Base-by-base conservation (phyloP, 352 stramenopile species). In the Globisporangium orthogonon region DNA sequence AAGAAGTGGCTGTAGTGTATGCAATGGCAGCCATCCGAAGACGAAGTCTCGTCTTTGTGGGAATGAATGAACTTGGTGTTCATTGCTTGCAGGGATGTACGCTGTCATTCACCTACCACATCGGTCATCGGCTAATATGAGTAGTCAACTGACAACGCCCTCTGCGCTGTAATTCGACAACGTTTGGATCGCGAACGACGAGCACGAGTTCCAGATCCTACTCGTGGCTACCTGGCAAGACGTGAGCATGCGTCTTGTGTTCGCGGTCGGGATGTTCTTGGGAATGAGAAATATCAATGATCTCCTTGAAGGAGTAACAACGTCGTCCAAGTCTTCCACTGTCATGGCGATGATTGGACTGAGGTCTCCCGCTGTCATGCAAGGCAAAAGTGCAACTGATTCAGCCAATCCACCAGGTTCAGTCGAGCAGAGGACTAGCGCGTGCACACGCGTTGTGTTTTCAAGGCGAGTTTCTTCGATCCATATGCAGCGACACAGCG, bases 1-100 rank as follows among this genome's bases (percentile, higher is more conserved):
- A 91, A 91, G 58, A 67, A 77, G 35, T 94, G 84, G 83, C 47
- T 87, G 15, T 88, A 80, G 48, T n/a, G 23, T 23, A 23, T 23
- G 23, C 23, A 23, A 23, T 23, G 23, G 23, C 23, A 23, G 23
- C 23, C 23, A 23, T 23, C 23, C 23, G 23, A 23, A 23, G 23
- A 23, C 23, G 23, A 23, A 23, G 23, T 23, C 23, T 23, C 23
- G 23, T 23, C 23, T 23, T 23, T 23, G 23, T 23, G 23, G n/a
- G 29, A 9, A 10, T 7, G 13, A 29, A 48, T 29, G 23, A 23
- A 48, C 43, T 48, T 30, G 43, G 23, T 23, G 23, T 23, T 23
- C 23, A 23, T 23, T 23, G 23, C 23, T 23, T 23, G 23, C 23
- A 23, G 23, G 23, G 23, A 23, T 23, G 23, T 23, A 23, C 23